Conservation (phyloP, 2,329 filamentous ascomycete genomes). For the Aureobasidium sp. region DNA sequence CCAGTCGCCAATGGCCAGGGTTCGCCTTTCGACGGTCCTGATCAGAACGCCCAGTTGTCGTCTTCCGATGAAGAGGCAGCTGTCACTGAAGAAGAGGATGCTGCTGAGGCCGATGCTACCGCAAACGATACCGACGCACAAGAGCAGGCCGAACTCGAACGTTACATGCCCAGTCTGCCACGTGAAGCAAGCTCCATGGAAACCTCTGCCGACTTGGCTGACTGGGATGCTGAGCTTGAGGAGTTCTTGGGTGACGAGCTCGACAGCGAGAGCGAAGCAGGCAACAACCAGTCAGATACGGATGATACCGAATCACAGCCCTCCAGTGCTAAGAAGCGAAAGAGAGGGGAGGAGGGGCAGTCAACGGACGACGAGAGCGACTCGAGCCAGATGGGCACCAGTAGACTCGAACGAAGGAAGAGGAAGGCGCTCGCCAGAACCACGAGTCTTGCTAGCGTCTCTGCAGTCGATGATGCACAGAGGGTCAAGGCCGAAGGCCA, state of each 20-base stretch:
- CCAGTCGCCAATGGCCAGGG: conserved; percentile 49
- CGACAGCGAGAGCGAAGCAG: conserved; percentile 39
- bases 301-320: conserved; percentile 23
- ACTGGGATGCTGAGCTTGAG: conserved; percentile 61
- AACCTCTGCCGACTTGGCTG: conserved; percentile 36
- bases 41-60: conserved; percentile 33
- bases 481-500: conserved; percentile 28
- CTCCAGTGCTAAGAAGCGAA: conserved; percentile 25
- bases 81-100: conserved; percentile 32
- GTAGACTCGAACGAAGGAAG: conserved; percentile 41
- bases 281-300: conserved; percentile 26
- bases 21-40: conserved; percentile 31
- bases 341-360: conserved; percentile 30
- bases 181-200: conserved; percentile 26
- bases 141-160: conserved; percentile 32
- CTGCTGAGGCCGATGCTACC: conserved; percentile 18
- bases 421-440: conserved; percentile 41
- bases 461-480: conserved; percentile 28
- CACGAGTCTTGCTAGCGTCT: conserved; percentile 40
- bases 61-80: conserved; percentile 40
- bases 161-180: conserved; percentile 42
- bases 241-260: conserved; percentile 58
- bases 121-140: conserved; percentile 20
- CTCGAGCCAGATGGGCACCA: conserved; percentile 26
- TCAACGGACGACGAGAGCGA: conserved; percentile 35